phyloP scores from a whole-genome alignment of 768 basidiomycete genomes.

The Phylloporus sp. region DNA sequence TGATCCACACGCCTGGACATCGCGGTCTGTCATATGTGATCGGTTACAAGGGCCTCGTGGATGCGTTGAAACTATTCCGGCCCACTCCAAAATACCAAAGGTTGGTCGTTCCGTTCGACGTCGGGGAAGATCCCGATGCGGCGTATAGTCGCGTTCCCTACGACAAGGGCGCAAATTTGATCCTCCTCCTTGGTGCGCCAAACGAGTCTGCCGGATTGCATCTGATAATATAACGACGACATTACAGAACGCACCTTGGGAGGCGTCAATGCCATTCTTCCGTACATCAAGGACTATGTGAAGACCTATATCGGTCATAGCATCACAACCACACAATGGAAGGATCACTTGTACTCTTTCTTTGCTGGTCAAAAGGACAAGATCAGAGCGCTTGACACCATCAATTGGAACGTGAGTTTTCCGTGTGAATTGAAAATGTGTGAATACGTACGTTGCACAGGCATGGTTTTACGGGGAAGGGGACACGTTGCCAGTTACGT shows the following conservation, averaged over 20 bases:
- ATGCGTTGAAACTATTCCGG: constrained; percentile 59
- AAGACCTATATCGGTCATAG: constrained; percentile 50
- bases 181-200: constrained; percentile 68
- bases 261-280: constrained; percentile 51
- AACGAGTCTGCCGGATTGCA: too few species aligned
- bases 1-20: constrained; percentile 65
- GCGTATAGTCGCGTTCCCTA: constrained; percentile 77
- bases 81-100: constrained; percentile 67
- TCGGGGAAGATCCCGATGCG: constrained; percentile 73
- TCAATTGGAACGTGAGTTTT: constrained; percentile 52
- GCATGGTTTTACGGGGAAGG: constrained; percentile 58
- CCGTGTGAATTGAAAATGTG: background rate
- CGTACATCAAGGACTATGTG: constrained; percentile 54
- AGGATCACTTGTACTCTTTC: constrained; percentile 50
- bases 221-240: background rate
- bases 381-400: constrained; percentile 42
- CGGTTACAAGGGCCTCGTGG: constrained; percentile 66
- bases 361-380: constrained; percentile 41
- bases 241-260: constrained; percentile 48
- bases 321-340: constrained; percentile 56
- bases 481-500: constrained; percentile 40
- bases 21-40: constrained; percentile 79
- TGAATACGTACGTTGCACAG: constrained; percentile 19
- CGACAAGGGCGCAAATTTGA: constrained; percentile 85
- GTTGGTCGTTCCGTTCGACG: constrained; percentile 68